Evolutionary conservation across 371 early-diverging fungal species (phyloP).

Genomic region (Mortierella sp.): DNA sequence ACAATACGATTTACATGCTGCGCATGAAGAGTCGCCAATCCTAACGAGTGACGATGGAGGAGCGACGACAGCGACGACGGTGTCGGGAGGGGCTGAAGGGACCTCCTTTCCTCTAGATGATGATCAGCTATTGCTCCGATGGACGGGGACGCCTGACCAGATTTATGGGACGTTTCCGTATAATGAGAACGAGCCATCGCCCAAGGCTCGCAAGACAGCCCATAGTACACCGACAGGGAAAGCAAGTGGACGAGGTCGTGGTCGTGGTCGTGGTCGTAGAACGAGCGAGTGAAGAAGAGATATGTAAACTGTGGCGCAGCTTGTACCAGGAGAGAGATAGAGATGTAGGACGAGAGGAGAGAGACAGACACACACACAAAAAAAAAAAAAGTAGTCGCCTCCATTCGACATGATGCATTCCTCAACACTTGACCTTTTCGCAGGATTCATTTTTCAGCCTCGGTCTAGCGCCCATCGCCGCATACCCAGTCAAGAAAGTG

Average conservation of each 20-base stretch:
- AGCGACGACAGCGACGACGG: background rate
- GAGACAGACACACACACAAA: background rate
- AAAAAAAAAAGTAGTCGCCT: too few relatives aligned
- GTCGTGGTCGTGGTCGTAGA: constrained; percentile 7
- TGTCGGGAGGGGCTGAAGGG: background rate
- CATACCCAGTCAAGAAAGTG: too few relatives aligned
- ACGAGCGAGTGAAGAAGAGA: background rate
- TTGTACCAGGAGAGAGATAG: background rate
- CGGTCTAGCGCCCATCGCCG: too few relatives aligned
- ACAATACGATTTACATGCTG: constrained; percentile 45
- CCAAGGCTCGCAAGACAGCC: background rate
- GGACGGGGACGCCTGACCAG: constrained; percentile 49
- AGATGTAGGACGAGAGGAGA: background rate
- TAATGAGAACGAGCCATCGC: constrained; percentile 7
- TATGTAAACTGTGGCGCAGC: constrained; percentile 13
- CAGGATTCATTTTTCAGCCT: too few relatives aligned
- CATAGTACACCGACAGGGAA: background rate
- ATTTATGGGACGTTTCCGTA: constrained; percentile 51
- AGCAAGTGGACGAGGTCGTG: background rate
- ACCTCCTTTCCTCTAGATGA: constrained; percentile 1
- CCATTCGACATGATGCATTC: too few relatives aligned
- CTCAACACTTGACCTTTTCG: too few relatives aligned
- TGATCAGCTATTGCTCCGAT: constrained; percentile 37
- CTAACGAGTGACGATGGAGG: constrained; percentile 7
- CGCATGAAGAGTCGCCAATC: constrained; percentile 38